Evolutionary conservation across 2,329 filamentous ascomycete species (phyloP), one percentile per base, ranked within the genome.

Genomic region (Remersonia thermophila): DNA sequence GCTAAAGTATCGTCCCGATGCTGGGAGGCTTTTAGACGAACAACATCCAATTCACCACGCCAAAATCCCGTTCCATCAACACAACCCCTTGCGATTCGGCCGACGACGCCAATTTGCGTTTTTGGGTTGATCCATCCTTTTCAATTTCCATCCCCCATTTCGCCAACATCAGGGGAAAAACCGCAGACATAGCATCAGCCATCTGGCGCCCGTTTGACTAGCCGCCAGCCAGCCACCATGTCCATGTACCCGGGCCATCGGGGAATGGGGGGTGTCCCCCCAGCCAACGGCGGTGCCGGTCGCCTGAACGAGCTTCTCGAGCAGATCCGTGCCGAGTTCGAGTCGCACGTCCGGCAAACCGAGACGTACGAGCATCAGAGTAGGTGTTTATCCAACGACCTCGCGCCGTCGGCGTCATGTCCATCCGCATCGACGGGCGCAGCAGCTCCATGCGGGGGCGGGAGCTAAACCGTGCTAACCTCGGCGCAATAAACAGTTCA

Each of bases 311-410:
- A 98, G 68, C 76, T 96, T 46, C 71, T 98, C 54, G 89, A 96
- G 39, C 81, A 86, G 57, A 76, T 98, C 51, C 79, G 89, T 55
- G 72, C 76, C 53, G 91, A 98, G 61, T 96, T 95, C 50, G 89
- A 96, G 48, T 79, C 71, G 42, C 83, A 93, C 59, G 71, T 80
- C 50, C 77, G 83, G 47, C 77, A 83, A 50, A 82, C 77, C 47
- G 84, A 84, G 56, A 83, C 85, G 51, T 93, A 86, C 57, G 89
- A 98, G 57, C 83, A 89, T 58, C 86, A 93, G 58, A 82, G 89
- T 95, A 77, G 69, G 86, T 77, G 38, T 11, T 18, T 17, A 25
- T 28, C 9, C 11, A 18, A 27, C 18, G 17, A 13, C 15, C 15
- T 25, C 20, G 30, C 29, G 17, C 23, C 18, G 20, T 27, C n/a